These are phyloP conservation scores for Diaporthe destruens DNA, from an alignment of 2,329 filamentous ascomycete genomes.

Conservation along the genomic window DNA sequence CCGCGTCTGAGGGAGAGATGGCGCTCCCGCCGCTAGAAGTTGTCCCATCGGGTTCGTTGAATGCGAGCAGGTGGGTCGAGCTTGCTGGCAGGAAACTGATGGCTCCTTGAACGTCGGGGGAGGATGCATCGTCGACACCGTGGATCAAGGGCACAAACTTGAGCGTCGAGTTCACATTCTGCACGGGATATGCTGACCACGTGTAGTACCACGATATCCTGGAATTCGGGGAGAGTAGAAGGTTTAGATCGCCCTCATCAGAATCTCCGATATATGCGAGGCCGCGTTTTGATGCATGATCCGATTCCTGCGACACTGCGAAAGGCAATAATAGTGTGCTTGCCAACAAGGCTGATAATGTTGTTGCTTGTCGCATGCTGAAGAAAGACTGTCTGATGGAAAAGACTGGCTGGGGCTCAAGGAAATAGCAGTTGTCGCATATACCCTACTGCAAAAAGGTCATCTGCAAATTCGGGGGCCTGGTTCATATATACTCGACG, in stretches of 20 bases:
- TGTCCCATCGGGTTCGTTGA: constrained; percentile 58
- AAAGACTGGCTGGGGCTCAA: not conserved
- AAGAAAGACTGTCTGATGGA: not conserved
- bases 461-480: not conserved
- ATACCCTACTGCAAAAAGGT: not conserved
- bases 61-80: constrained; percentile 55
- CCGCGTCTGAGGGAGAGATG: constrained; percentile 55
- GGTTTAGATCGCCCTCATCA: constrained; percentile 49
- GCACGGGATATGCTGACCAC: constrained; percentile 53
- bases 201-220: constrained; percentile 59
- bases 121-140: constrained; percentile 51
- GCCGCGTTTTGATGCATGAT: constrained; percentile 46
- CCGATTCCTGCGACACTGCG: constrained; percentile 3
- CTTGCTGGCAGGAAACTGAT: constrained; percentile 49
- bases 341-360: constrained; percentile 24
- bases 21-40: constrained; percentile 55
- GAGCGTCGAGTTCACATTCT: constrained; percentile 46
- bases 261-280: constrained; percentile 46
- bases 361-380: constrained; percentile 25
- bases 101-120: constrained; percentile 45
- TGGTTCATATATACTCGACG: not conserved
- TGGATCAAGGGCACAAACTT: constrained; percentile 56
- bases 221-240: constrained; percentile 53
- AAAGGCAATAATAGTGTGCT: not conserved
- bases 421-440: not conserved